A percentile compares a stretch with the other conserved stretches of the same genome.
Evolutionary conservation across 305 asterid species (phyloP).

Genomic region (Fraxinus platypoda): DNA sequence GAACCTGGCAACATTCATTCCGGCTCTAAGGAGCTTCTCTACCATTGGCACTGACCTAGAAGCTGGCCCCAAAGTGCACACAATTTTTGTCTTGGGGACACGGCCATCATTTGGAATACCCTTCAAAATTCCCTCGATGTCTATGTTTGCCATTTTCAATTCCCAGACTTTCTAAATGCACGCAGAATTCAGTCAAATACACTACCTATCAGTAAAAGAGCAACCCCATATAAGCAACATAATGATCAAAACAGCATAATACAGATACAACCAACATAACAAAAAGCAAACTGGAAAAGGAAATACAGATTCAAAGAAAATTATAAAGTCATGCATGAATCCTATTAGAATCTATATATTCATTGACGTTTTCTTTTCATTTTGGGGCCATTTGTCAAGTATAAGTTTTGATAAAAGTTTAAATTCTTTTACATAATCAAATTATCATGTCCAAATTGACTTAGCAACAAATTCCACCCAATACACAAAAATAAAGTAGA

Average conservation of each 20-base stretch:
- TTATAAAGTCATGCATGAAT: not conserved
- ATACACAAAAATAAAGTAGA: not conserved
- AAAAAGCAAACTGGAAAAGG: not conserved
- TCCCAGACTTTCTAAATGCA: not conserved
- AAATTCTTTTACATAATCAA: not conserved
- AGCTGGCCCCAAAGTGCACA: slow-evolving; percentile 86
- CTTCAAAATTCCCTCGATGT: slow-evolving; percentile 63
- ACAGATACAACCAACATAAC: not conserved
- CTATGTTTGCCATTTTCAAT: slow-evolving; percentile 58
- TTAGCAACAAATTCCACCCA: not conserved
- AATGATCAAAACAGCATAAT: not conserved
- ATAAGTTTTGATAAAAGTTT: not conserved
- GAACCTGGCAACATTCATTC: slow-evolving; percentile 87
- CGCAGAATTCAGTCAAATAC: slow-evolving; percentile 1
- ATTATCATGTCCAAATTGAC: not conserved
- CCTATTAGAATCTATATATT: not conserved
- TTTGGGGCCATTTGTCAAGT: not conserved
- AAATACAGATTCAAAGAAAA: not conserved
- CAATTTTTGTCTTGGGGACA: slow-evolving; percentile 80
- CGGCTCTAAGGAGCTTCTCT: slow-evolving; percentile 82
- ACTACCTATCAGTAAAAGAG: not conserved
- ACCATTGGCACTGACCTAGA: slow-evolving; percentile 44
- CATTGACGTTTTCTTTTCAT: not conserved
- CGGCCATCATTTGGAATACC: slow-evolving; percentile 48
- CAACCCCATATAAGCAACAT: not conserved